These are phyloP conservation scores for Colletotrichum paranaense DNA, from an alignment of 2,329 filamentous ascomycete genomes.

Conservation along the genomic window DNA sequence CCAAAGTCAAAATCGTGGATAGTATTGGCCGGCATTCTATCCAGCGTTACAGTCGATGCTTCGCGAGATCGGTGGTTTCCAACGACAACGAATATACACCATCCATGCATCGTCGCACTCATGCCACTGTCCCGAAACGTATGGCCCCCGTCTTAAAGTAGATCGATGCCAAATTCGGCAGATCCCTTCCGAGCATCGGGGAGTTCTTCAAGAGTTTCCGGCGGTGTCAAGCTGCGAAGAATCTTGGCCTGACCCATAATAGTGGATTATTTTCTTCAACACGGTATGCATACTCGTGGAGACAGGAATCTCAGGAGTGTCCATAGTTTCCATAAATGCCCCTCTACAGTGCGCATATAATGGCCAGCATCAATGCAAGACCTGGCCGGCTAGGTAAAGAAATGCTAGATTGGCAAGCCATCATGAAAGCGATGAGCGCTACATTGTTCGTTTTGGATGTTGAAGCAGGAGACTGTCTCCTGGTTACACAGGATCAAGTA, in stretches of 20 bases:
- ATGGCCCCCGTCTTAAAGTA: not conserved
- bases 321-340: not conserved
- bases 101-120: constrained; percentile 2
- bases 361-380: not conserved
- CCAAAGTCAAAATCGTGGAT: not conserved
- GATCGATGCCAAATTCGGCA: constrained; percentile 23
- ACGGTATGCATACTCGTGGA: not conserved
- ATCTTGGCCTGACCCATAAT: constrained; percentile 4
- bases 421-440: too few relatives aligned
- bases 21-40: not conserved
- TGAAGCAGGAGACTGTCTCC: not conserved
- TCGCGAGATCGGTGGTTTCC: not conserved
- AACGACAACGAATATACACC: not conserved
- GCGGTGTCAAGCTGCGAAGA: constrained; percentile 11
- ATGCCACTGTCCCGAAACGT: constrained; percentile 27
- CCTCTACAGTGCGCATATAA: not conserved
- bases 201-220: not conserved
- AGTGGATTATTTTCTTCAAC: not conserved
- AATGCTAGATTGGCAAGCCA: not conserved
- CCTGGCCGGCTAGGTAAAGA: not conserved
- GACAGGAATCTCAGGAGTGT: not conserved
- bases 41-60: not conserved
- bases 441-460: too few relatives aligned
- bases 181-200: constrained; percentile 1
- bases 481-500: not conserved